Percentiles rank a stretch among this genome's conserved stretches.
Evolutionary conservation across 805 yeast species (phyloP).

Genomic region (Pichia paraexigua): DNA sequence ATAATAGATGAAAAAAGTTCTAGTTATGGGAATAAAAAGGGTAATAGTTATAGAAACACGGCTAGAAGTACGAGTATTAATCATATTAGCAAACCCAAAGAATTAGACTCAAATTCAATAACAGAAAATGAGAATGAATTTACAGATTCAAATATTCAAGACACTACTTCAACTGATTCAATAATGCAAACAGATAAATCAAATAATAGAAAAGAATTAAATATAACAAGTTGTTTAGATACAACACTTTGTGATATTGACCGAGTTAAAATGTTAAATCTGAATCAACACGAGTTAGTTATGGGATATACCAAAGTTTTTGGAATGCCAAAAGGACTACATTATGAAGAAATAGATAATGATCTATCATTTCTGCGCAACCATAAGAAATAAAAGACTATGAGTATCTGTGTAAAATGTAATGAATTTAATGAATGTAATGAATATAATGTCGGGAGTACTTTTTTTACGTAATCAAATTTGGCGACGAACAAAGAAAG

Average conservation of each 20-base stretch:
- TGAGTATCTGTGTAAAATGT: neutral
- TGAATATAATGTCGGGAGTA: neutral
- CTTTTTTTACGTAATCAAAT: too few species aligned
- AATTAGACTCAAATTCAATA: neutral
- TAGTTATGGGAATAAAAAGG: neutral
- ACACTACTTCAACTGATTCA: neutral
- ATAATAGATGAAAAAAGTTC: neutral
- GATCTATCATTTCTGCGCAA: slow-evolving; percentile 7
- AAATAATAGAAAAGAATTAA: slow-evolving; percentile 5
- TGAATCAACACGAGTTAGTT: slow-evolving; percentile 8
- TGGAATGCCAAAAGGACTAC: slow-evolving; percentile 12
- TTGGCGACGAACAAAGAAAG: too few species aligned
- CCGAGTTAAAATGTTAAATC: slow-evolving; percentile 9
- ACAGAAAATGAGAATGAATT: neutral
- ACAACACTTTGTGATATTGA: slow-evolving; percentile 7
- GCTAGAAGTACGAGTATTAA: neutral
- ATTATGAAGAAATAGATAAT: slow-evolving; percentile 8
- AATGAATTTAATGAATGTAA: neutral
- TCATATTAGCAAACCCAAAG: neutral
- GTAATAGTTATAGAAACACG: neutral
- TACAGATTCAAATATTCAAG: neutral
- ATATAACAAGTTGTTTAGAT: slow-evolving; percentile 11
- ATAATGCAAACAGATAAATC: neutral
- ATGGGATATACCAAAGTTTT: slow-evolving; percentile 11
- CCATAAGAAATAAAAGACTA: neutral